Conservation (phyloP, 495 filamentous ascomycete genomes). For the Parathielavia appendiculata region DNA sequence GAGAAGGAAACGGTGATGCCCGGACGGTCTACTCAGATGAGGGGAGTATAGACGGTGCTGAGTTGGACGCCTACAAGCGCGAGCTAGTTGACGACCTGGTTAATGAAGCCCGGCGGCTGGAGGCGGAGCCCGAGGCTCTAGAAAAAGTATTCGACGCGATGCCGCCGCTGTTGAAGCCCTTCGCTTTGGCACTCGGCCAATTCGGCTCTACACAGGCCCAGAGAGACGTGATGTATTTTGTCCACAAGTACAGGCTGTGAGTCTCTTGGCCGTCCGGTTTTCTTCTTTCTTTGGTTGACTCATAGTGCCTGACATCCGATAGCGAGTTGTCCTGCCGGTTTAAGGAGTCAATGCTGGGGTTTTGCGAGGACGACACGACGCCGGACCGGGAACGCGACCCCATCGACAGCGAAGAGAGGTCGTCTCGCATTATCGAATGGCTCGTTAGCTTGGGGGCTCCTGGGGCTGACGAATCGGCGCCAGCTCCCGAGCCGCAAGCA, state of each 20-base stretch:
- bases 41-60: neutral
- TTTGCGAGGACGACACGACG: neutral
- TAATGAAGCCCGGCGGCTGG: neutral
- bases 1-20: neutral
- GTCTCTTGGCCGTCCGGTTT: neutral
- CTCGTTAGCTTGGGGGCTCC: neutral
- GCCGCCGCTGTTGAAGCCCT: neutral
- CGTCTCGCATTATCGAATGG: neutral
- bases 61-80: neutral
- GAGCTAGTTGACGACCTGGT: neutral
- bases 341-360: neutral
- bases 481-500: neutral
- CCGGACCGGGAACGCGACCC: neutral
- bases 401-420: neutral
- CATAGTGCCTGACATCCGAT: neutral
- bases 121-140: neutral
- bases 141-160: neutral
- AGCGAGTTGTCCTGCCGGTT: neutral
- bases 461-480: neutral
- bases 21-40: neutral
- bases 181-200: neutral
- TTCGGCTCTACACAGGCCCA: neutral
- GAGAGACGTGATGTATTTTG: neutral
- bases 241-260: neutral
- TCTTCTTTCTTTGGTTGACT: neutral